Evolutionary conservation across 805 yeast genomes (phyloP).

Genomic region (Blastobotrys terrestris): DNA sequence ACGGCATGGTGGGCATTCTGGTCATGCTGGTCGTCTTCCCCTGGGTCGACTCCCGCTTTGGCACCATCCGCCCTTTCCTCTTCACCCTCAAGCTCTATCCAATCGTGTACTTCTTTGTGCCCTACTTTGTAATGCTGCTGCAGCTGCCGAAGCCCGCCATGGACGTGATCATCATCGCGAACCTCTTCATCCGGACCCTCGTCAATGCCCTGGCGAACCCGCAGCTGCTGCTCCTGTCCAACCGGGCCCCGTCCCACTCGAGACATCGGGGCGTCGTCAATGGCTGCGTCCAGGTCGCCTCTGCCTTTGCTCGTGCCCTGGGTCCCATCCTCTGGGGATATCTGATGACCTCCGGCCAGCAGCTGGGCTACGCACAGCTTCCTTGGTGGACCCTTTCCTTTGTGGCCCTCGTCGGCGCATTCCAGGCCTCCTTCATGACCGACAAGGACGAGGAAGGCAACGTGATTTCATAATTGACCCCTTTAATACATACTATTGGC

Average conservation of each 20-base stretch:
- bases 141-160: constrained; percentile 10
- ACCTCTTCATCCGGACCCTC: constrained; percentile 34
- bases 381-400: constrained; percentile 22
- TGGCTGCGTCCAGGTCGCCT: constrained; percentile 48
- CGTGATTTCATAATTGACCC: not conserved
- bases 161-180: constrained; percentile 12
- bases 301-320: constrained; percentile 49
- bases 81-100: constrained; percentile 39
- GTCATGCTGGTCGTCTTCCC: constrained; percentile 48
- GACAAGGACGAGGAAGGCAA: constrained; percentile 19
- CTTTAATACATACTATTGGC: too few species aligned
- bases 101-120: constrained; percentile 39
- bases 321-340: constrained; percentile 56
- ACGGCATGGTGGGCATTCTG: constrained; percentile 49
- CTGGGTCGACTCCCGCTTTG: constrained; percentile 41
- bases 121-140: constrained; percentile 42
- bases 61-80: constrained; percentile 41
- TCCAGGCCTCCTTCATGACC: constrained; percentile 24
- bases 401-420: constrained; percentile 13
- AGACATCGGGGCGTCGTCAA: constrained; percentile 52
- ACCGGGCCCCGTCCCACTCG: constrained; percentile 46
- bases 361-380: constrained; percentile 15
- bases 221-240: constrained; percentile 46
- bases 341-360: constrained; percentile 35
- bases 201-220: constrained; percentile 47